These are phyloP conservation scores for Colletotrichum limetticola DNA, from an alignment of 2,329 filamentous ascomycete species.

Conservation along the genomic window DNA sequence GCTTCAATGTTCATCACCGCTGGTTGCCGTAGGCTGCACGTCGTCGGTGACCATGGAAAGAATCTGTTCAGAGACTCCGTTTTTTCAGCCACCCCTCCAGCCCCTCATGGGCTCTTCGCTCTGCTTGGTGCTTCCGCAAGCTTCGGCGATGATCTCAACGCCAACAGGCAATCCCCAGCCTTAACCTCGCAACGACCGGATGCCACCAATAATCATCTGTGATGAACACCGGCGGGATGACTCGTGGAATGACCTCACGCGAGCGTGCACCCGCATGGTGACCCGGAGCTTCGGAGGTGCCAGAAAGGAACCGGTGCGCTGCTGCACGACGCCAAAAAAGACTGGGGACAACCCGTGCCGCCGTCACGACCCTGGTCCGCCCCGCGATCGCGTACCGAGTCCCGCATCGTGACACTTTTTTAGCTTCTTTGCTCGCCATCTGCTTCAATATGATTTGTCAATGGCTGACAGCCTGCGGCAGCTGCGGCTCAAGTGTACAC, in stretches of 20 bases:
- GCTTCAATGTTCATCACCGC: conserved; percentile 23
- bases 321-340: conserved; percentile 26
- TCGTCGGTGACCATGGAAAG: conserved; percentile 33
- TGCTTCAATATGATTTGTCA: conserved; percentile 28
- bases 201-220: conserved; percentile 11
- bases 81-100: conserved; percentile 29
- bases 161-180: conserved; percentile 25
- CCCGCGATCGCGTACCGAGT: conserved; percentile 29
- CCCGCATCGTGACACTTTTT: conserved; percentile 26
- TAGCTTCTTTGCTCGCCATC: conserved; percentile 21
- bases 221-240: conserved; percentile 13
- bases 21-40: conserved; percentile 22
- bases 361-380: conserved; percentile 27
- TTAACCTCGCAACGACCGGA: not conserved
- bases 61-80: conserved; percentile 31
- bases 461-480: conserved; percentile 28
- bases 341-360: conserved; percentile 9
- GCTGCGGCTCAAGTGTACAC: conserved; percentile 26
- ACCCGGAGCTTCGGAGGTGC: conserved; percentile 28
- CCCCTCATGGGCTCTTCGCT: conserved; percentile 3
- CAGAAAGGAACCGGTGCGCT: conserved; percentile 8
- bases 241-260: conserved; percentile 30
- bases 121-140: conserved; percentile 5
- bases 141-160: conserved; percentile 23
- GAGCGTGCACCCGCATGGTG: conserved; percentile 8